Evolutionary conservation across 2,329 filamentous ascomycete genomes (phyloP), one percentile per base, ranked within the genome.

Genomic region (Trichoderma asperellum): DNA sequence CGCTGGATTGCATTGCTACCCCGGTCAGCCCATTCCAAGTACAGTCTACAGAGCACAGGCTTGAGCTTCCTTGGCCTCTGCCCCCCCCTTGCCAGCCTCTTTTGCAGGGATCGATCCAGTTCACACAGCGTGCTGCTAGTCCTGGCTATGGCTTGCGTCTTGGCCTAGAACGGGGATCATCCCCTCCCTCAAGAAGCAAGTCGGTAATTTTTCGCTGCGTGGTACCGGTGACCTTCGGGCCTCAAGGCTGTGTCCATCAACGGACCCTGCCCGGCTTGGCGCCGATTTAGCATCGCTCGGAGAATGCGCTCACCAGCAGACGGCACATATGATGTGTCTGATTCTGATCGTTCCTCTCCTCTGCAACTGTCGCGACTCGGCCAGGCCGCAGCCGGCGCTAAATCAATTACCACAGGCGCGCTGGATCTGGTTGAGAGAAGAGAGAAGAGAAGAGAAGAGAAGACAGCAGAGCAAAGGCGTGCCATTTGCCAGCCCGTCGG

Each of bases 291-390:
- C 63, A 59, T 27, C 40, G 24, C 52, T 57, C 62, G 52, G 62
- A 65, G 52, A 65, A 57, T 58, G 63, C 29, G 37, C 63, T 66
- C 63, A 58, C 29, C 63, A 58, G 37, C 37, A 66, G 27, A 58
- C 35, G 40, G 63, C 55, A 57, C 55, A 67, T 59, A 58, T 67
- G 63, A 67, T 67, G 55, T 67, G 55, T 67, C 63, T 67, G 63
- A 58, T 67, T 67, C 53, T 57, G 27, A 43, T 40, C 29, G 47
- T 57, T 43, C 52, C 14, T 67, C 55, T 66, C 37, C 37, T 43
- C 40, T 57, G 37, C 63, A 67, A 67, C 35, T 66, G n/a, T 67
- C 63, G 55, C 63, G 55, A 67, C 37, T 24, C 60, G 60, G 43
- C 60, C 43, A 52, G 60, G 29, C 60, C 60, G 43, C 55, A 58